Evolutionary conservation across 192 early-diverging fungal genomes (phyloP), one percentile per base, ranked within the genome.

Genomic region (Linderina pennispora): DNA sequence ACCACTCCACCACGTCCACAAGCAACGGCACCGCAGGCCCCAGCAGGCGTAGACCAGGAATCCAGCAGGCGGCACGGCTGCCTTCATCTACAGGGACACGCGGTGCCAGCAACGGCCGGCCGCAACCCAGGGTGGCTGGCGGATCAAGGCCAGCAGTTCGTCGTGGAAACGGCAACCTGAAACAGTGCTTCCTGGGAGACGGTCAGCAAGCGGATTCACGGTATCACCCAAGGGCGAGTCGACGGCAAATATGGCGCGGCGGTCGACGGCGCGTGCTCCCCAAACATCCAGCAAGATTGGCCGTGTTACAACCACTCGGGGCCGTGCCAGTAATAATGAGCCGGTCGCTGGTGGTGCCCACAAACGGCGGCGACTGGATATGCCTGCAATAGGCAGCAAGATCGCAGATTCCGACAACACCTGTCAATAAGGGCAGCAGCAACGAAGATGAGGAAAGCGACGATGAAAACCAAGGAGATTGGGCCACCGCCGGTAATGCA

Each of bases 121-220:
- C 50, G 26, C n/a, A n/a, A n/a, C n/a, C n/a, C n/a, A n/a, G n/a
- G n/a, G n/a, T n/a, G n/a, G n/a, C n/a, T n/a, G n/a, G n/a, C n/a
- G n/a, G n/a, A n/a, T n/a, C n/a, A 31, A 48, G 43, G 16, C 20
- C 35, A 3, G 34, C n/a, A n/a, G n/a, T n/a, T n/a, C n/a, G n/a
- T n/a, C n/a, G n/a, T n/a, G 39, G 2, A 21, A 43, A 20, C 18
- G 31, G 2, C 45, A 34, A 2, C 24, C 19, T 16, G 53, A 49
- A 19, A 62, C 45, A 3, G 54, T 69, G 3, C 54, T 50, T 36
- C 54, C 58, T 8, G 65, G 65, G 11, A 43, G 65, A 13, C 50
- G 65, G 19, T 69, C 65, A 7, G 61, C 65, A 3, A 53, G 58
- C 45, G 65, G 65, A 1, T 69, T 69, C 46, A 62, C 43, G 16